These are phyloP conservation scores for Solanum paucissectum DNA, from an alignment of 257 asterid genomes.

Conservation along the genomic window DNA sequence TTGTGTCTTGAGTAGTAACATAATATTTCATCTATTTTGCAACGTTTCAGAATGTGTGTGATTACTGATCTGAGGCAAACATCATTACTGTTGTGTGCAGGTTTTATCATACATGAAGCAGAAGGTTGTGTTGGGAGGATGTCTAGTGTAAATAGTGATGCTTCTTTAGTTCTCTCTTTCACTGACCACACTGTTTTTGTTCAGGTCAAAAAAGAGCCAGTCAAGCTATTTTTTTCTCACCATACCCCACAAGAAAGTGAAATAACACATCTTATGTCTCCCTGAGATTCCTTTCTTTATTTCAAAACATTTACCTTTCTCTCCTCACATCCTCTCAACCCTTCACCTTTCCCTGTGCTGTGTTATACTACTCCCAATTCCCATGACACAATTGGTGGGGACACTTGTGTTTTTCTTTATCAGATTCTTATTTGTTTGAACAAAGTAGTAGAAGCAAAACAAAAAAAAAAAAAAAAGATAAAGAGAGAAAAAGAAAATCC, in stretches of 20 bases:
- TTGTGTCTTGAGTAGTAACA: neutral
- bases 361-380: slow-evolving; percentile 3
- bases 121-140: neutral
- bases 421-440: neutral
- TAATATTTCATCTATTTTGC: neutral
- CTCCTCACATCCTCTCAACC: neutral
- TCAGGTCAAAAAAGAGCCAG: slow-evolving; percentile 28
- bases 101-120: slow-evolving; percentile 7
- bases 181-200: slow-evolving; percentile 9
- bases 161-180: slow-evolving; percentile 5
- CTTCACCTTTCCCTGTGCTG: neutral
- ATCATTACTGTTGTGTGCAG: neutral
- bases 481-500: neutral
- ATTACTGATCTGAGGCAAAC: neutral
- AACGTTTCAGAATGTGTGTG: slow-evolving; percentile 4
- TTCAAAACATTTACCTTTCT: slow-evolving; percentile 10
- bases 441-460: neutral
- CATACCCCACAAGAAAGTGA: slow-evolving; percentile 44
- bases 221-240: slow-evolving; percentile 20
- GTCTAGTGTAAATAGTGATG: slow-evolving; percentile 2
- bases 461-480: neutral
- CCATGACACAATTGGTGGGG: slow-evolving; percentile 11
- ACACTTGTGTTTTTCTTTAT: slow-evolving; percentile 10
- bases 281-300: slow-evolving; percentile 34
- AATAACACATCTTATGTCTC: slow-evolving; percentile 34